Evolutionary conservation across 169 alveolate species (phyloP).

Genomic region (Ichthyophthirius multifiliis): DNA sequence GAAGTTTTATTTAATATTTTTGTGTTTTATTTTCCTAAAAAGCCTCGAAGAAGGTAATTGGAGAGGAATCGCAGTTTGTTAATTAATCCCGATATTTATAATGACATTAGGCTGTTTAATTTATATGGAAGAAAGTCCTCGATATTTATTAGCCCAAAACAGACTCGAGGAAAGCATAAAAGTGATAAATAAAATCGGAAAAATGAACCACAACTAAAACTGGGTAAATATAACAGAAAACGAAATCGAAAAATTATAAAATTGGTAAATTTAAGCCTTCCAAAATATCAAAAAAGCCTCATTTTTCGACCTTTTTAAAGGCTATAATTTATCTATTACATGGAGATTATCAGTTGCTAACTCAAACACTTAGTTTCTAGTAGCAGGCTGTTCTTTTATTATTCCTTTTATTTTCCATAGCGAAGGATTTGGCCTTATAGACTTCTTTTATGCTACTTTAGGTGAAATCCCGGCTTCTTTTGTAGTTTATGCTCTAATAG

Average conservation of each 20-base stretch:
- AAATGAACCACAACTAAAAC: neutral
- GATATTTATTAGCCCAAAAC: slow-evolving; percentile 12
- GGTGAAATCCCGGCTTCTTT: slow-evolving; percentile 32
- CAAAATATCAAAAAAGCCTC: neutral
- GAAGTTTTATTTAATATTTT: slow-evolving; percentile 9
- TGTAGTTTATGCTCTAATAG: slow-evolving; percentile 5
- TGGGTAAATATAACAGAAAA: neutral
- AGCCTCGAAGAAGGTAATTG: slow-evolving; percentile 19
- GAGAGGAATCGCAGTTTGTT: slow-evolving; percentile 31
- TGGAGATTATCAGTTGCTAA: slow-evolving; percentile 22
- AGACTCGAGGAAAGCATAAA: slow-evolving; percentile 13
- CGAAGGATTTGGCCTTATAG: neutral
- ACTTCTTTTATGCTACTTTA: slow-evolving; percentile 4
- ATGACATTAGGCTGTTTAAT: slow-evolving; percentile 6
- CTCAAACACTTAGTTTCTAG: neutral
- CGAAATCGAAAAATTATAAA: neutral
- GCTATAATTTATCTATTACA: slow-evolving; percentile 13
- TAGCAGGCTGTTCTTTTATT: slow-evolving; percentile 1
- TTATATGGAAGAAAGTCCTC: slow-evolving; percentile 18
- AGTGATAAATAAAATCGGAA: slow-evolving; percentile 13
- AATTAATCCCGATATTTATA: slow-evolving; percentile 17
- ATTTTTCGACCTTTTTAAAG: slow-evolving; percentile 2
- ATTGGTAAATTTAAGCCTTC: neutral
- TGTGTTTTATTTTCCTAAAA: slow-evolving; percentile 10
- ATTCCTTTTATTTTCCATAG: slow-evolving; percentile 21